Base-by-base conservation (phyloP, 768 basidiomycete genomes). In the Tricholoma saponaceum region DNA sequence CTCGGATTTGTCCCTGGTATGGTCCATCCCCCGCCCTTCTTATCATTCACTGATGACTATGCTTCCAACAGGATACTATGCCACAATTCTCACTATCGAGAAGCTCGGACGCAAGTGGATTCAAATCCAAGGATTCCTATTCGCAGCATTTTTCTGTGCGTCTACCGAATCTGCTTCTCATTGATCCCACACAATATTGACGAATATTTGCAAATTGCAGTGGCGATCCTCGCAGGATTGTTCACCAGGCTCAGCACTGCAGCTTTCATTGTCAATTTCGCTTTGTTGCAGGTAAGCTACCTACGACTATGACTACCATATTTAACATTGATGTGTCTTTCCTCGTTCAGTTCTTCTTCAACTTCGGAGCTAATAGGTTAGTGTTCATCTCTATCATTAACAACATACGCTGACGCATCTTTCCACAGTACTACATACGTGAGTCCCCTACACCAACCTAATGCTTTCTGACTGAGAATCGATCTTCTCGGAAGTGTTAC, bases 1-100 rank as follows among this genome's bases (percentile, higher is more conserved):
- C 80, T 90, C 16, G 90, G 90, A 30, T 91, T 90, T 65, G 85
- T 91, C 4, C 89, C 90, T 13, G 89, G 83, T 82, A 58, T n/a
- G 60, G 57, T 32, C 20, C 43, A 2, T 37, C 20, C 50, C 10
- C 50, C 20, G 20, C 18, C 8, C 44, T 22, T 39, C n/a, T 7
- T 5, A 2, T 32, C 8, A 30, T 12, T 37, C 43, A 55, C 26
- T 60, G 20, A 33, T 57, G 18, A 52, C 49, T 32, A n/a, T 51
- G 52, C 25, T 5, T 6, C n/a, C 1, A n/a, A 37, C 37, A 85
- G 85, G 87, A 9, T 89, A 90, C 74, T 91, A 86, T 65, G 83
- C 76, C 7, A 77, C 87, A 0, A 72, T 90, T 39, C 67, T 91
- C 32, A 83, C 83, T 1, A 86, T 90, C 58, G 90, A 91, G 71